Percentiles rank a stretch among this genome's conserved stretches.
These are phyloP conservation scores for Trifolium dubium DNA, from an alignment of 306 rosid species.

Conservation along the genomic window DNA sequence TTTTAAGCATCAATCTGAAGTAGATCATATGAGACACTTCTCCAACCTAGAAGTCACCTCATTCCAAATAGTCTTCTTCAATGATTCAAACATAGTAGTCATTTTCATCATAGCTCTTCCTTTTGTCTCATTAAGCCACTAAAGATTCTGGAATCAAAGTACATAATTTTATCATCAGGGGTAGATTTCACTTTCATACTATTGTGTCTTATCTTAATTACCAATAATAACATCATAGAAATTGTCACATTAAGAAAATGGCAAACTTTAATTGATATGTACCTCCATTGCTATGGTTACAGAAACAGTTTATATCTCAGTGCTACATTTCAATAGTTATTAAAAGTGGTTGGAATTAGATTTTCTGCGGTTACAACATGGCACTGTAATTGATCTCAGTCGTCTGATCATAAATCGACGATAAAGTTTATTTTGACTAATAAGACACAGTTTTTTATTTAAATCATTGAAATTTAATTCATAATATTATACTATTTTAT, in stretches of 20 bases:
- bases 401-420: too few relatives aligned
- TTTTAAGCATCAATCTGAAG: not conserved
- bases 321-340: too few relatives aligned
- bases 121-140: conserved; percentile 51
- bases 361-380: too few relatives aligned
- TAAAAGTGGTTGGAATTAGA: too few relatives aligned
- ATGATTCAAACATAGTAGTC: conserved; percentile 25
- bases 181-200: conserved; percentile 40
- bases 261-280: not conserved
- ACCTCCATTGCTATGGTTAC: not conserved
- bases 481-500: too few relatives aligned
- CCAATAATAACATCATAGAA: conserved; percentile 29
- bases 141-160: conserved; percentile 49
- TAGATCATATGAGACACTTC: not conserved
- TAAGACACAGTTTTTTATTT: too few relatives aligned
- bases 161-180: conserved; percentile 32
- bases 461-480: too few relatives aligned
- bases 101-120: conserved; percentile 33
- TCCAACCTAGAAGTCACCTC: not conserved
- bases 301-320: too few relatives aligned
- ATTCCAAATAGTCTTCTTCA: conserved; percentile 24
- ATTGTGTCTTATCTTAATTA: conserved; percentile 3
- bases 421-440: too few relatives aligned
- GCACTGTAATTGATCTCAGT: too few relatives aligned
- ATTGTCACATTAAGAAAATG: conserved; percentile 28